Evolutionary conservation across 2,329 filamentous ascomycete species (phyloP).

Genomic region (Immersiporthe knoxdaviesiana): DNA sequence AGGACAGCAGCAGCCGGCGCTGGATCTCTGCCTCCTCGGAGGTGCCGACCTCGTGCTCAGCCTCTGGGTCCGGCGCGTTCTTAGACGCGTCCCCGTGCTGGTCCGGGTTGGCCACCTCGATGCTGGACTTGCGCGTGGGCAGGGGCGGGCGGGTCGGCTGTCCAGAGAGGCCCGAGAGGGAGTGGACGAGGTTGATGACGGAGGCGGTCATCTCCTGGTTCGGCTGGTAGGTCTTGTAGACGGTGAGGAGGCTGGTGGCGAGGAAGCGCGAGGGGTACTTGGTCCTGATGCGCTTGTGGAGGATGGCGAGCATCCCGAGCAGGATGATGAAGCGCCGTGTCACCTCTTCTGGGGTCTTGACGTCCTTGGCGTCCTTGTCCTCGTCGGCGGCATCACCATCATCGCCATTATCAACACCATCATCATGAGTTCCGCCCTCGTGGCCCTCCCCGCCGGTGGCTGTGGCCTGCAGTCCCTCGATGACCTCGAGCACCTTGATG

Average conservation of each 20-base stretch:
- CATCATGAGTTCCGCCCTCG: conserved; percentile 34
- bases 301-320: conserved; percentile 70
- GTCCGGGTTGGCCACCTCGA: conserved; percentile 58
- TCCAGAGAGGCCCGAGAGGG: conserved; percentile 60
- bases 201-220: conserved; percentile 70
- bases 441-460: conserved; percentile 41
- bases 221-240: conserved; percentile 67
- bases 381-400: too few species aligned
- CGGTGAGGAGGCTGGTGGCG: conserved; percentile 73
- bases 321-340: conserved; percentile 66
- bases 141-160: conserved; percentile 64
- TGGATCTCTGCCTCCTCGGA: conserved; percentile 65
- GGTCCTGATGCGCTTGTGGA: conserved; percentile 76
- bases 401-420: too few species aligned
- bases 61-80: conserved; percentile 66
- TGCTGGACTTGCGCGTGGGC: conserved; percentile 62
- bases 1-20: conserved; percentile 69
- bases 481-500: conserved; percentile 75
- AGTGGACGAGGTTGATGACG: conserved; percentile 71
- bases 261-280: conserved; percentile 79
- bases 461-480: conserved; percentile 61
- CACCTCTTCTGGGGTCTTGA: conserved; percentile 20
- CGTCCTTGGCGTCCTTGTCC: conserved; percentile 29
- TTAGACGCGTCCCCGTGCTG: conserved; percentile 57
- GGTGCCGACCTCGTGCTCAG: conserved; percentile 50